These are phyloP conservation scores for Hypoxylon crocopeplum DNA, from an alignment of 495 filamentous ascomycete species.

Conservation along the genomic window DNA sequence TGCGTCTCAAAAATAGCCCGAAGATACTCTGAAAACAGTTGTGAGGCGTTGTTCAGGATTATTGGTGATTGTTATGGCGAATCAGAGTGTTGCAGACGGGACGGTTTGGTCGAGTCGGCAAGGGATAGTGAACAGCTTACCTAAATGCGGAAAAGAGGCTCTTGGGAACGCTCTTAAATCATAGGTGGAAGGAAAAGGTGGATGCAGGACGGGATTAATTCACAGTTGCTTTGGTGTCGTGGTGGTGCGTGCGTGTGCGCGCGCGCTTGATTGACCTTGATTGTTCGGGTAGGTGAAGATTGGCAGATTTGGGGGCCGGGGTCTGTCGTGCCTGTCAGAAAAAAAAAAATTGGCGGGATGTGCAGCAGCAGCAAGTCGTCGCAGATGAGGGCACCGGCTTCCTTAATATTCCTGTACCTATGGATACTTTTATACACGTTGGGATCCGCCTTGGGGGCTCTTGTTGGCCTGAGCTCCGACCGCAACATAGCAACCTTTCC, in stretches of 20 bases:
- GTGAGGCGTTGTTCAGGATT: too few relatives aligned
- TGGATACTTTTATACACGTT: slow-evolving; percentile 42
- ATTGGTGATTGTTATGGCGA: too few relatives aligned
- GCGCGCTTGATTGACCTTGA: slow-evolving; percentile 12
- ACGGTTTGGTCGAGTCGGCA: background rate
- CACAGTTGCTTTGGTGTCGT: background rate
- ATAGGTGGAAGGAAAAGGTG: slow-evolving; percentile 1
- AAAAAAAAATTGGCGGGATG: slow-evolving; percentile 34
- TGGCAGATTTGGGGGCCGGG: slow-evolving; percentile 17
- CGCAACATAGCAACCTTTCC: slow-evolving; percentile 21
- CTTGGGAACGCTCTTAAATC: slow-evolving; percentile 8
- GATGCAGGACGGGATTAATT: slow-evolving; percentile 3
- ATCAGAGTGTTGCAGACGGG: background rate
- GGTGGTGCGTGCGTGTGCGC: slow-evolving; percentile 19
- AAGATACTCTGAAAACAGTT: too few relatives aligned
- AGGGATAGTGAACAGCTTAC: background rate
- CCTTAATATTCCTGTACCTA: slow-evolving; percentile 41
- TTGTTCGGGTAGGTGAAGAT: background rate
- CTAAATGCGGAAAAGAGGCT: slow-evolving; percentile 18
- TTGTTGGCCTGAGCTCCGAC: slow-evolving; percentile 36
- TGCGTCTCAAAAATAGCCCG: too few relatives aligned
- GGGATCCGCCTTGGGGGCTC: slow-evolving; percentile 32
- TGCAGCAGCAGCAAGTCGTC: slow-evolving; percentile 34
- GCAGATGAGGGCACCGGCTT: slow-evolving; percentile 40
- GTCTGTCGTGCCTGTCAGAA: slow-evolving; percentile 31